phyloP scores from a whole-genome alignment of 176 grass and related monocot species.

The Aegilops longissima region DNA sequence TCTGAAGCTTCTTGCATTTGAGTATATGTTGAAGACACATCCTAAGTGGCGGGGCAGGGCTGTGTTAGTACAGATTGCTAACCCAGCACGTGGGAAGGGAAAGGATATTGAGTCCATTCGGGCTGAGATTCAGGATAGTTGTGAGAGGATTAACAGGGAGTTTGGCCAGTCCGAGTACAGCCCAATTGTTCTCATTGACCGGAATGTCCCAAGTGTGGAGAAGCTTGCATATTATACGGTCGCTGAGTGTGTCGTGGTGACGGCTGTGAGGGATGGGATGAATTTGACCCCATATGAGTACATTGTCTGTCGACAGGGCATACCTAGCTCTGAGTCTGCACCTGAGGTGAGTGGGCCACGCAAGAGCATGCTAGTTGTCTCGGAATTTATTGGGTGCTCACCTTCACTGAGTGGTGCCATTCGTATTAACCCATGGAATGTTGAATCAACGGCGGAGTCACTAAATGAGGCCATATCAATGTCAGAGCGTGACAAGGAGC shows the following conservation, averaged over 20 bases:
- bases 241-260: conserved; percentile 80
- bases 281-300: conserved; percentile 92
- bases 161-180: conserved; percentile 54
- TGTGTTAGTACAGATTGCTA: conserved; percentile 79
- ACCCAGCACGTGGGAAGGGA: conserved; percentile 71
- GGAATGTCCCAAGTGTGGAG: conserved; percentile 49
- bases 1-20: conserved; percentile 84
- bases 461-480: conserved; percentile 69
- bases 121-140: conserved; percentile 62
- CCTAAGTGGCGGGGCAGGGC: conserved; percentile 74
- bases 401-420: conserved; percentile 84
- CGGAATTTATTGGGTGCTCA: conserved; percentile 88
- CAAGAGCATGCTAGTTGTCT: conserved; percentile 79
- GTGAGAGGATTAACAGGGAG: conserved; percentile 68
- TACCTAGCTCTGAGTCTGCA: conserved; percentile 36
- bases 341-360: conserved; percentile 42
- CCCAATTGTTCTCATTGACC: conserved; percentile 67
- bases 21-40: conserved; percentile 67
- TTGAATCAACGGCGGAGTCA: conserved; percentile 63
- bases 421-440: conserved; percentile 82
- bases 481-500: conserved; percentile 67
- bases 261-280: conserved; percentile 90
- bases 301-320: conserved; percentile 70
- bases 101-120: conserved; percentile 65
- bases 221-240: conserved; percentile 76